A percentile compares a stretch with the other conserved stretches of the same genome.
Conservation (phyloP, 345 rosid genomes). For the Raphanus raphanistrum region DNA sequence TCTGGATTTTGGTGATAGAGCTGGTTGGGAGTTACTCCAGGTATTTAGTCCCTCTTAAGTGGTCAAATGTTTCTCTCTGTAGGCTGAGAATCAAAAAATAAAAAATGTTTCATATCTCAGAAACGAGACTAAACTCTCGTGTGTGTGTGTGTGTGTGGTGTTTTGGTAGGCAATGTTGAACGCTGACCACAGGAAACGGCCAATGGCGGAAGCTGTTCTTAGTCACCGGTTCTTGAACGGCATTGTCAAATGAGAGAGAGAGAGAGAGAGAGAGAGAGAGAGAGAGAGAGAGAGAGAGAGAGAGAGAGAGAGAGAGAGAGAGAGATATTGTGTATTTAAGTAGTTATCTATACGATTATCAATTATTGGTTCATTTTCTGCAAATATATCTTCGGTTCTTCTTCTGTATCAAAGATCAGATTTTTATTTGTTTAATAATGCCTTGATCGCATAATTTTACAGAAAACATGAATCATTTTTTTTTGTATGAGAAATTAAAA, state of each 20-base stretch:
- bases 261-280: slow-evolving; percentile 27
- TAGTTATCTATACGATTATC: slow-evolving; percentile 2
- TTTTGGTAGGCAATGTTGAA: slow-evolving; percentile 74
- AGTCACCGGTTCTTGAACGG: slow-evolving; percentile 67
- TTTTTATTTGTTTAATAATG: background rate
- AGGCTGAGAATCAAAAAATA: background rate
- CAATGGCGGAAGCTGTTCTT: slow-evolving; percentile 73
- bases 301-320: slow-evolving; percentile 4
- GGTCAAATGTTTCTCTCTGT: background rate
- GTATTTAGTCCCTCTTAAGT: slow-evolving; percentile 32
- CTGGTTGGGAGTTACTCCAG: slow-evolving; percentile 97
- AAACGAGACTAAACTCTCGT: background rate
- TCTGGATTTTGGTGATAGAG: slow-evolving; percentile 71
- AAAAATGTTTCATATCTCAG: background rate
- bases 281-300: background rate
- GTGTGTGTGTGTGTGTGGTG: background rate
- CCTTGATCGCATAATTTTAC: background rate
- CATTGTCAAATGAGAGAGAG: slow-evolving; percentile 41
- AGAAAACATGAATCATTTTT: slow-evolving; percentile 6
- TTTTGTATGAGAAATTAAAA: background rate
- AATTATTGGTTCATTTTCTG: background rate
- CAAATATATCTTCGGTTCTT: background rate
- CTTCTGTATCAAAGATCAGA: background rate
- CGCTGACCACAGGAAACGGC: slow-evolving; percentile 72
- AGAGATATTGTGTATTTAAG: slow-evolving; percentile 6